phyloP scores from a whole-genome alignment of 495 filamentous ascomycete genomes.

The Podospora pseudopauciseta region DNA sequence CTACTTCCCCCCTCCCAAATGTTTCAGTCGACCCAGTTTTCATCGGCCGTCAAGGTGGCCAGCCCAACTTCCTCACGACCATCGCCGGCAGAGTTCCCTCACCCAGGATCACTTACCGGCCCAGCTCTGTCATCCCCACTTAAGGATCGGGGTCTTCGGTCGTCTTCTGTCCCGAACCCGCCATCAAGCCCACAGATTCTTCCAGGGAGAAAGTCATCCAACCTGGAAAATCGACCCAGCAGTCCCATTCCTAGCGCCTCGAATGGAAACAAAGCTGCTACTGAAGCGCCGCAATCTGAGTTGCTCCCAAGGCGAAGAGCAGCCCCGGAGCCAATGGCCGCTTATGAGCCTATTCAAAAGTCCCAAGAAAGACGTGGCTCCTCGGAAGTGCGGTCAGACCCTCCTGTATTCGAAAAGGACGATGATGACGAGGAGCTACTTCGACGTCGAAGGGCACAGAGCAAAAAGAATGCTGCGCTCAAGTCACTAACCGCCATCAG shows the following conservation, averaged over 20 bases:
- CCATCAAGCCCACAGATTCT: slow-evolving; percentile 38
- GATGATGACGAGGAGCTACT: slow-evolving; percentile 24
- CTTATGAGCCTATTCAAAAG: slow-evolving; percentile 34
- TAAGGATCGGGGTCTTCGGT: slow-evolving; percentile 40
- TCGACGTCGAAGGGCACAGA: slow-evolving; percentile 24
- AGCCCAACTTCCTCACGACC: slow-evolving; percentile 51
- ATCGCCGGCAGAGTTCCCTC: slow-evolving; percentile 39
- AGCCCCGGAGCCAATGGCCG: slow-evolving; percentile 27
- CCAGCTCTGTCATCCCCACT: slow-evolving; percentile 41
- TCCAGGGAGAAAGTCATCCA: slow-evolving; percentile 23
- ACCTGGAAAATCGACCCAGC: slow-evolving; percentile 9
- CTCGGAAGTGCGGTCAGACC: slow-evolving; percentile 10
- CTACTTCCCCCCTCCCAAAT: slow-evolving; percentile 44
- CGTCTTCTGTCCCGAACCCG: slow-evolving; percentile 28
- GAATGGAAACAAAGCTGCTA: slow-evolving; percentile 20
- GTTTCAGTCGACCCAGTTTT: slow-evolving; percentile 44
- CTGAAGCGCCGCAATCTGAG: slow-evolving; percentile 20
- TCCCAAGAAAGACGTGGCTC: slow-evolving; percentile 35
- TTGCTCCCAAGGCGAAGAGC: slow-evolving; percentile 15
- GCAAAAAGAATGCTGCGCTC: slow-evolving; percentile 36
- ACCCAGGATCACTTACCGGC: slow-evolving; percentile 38
- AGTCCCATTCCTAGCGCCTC: slow-evolving; percentile 22
- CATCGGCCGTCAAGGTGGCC: slow-evolving; percentile 38
- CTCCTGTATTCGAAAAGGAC: slow-evolving; percentile 19
- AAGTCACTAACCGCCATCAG: slow-evolving; percentile 37